Base-by-base conservation (phyloP, 352 stramenopile species). In the Globisporangium iwayamae region DNA sequence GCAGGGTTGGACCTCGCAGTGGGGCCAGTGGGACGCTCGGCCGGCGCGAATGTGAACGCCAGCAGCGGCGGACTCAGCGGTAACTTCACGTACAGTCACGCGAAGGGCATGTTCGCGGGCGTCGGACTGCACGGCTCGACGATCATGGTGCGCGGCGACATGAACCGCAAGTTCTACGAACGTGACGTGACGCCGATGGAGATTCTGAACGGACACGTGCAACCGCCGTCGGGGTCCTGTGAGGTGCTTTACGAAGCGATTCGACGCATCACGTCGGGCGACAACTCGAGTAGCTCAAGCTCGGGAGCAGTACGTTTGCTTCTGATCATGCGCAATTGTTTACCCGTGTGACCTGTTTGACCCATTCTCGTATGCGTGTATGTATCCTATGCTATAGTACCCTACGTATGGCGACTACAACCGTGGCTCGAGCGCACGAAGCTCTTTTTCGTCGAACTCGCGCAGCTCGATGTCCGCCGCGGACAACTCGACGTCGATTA, bases 41-140 rank as follows among this genome's bases (percentile, higher is more conserved):
- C 84, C 22, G 84, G 83, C 13, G 85, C 83, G n/a, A 91, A 63
- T 59, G 50, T 94, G 30, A 94, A 94, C 56, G 87, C 83, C 28
- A 74, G 87, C n/a, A 82, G 82, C 60, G 85, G 83, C 45, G 87
- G 87, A 10, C 25, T 96, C 34, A 91, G 81, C 57, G 78, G 81
- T 57, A 96, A 94, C 67, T 96, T 91, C 73, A 91, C 85, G 61
- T 96, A 96, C 74, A 90, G 78, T 66, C 87, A 89, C 63, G 79
- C 84, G 30, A 96, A 94, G 67, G 87, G 87, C 10, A 71, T 74
- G 43, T 96, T 93, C 56, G 87, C 85, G 0, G 87, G 87, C 32
- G 71, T 93, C 16, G 85, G 84, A 1, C 74, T 96, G 20, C 84
- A 94, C 57, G 85, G 85, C 53, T 93, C 85, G 22, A 93, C 84